Conservation (phyloP, 805 yeast species). For the Spathaspora girioi region DNA sequence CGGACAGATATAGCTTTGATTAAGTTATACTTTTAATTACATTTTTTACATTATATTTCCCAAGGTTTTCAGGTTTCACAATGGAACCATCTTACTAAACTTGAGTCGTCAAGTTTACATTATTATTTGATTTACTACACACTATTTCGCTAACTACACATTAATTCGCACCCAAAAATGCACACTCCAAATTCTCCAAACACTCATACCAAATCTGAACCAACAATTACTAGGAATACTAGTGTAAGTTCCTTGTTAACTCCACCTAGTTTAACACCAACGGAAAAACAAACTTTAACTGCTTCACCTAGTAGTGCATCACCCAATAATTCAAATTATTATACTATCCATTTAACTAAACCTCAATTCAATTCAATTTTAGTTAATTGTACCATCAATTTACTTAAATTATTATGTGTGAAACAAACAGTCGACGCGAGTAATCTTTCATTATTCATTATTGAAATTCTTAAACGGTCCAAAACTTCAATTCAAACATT, state of each 20-base stretch:
- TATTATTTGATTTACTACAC: background rate
- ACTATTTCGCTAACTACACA: background rate
- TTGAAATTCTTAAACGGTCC: constrained; percentile 30
- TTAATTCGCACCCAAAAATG: constrained; percentile 1
- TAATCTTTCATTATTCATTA: constrained; percentile 42
- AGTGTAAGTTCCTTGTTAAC: background rate
- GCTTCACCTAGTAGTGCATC: constrained; percentile 6
- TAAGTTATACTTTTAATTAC: background rate
- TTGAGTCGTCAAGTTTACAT: background rate
- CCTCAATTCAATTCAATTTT: constrained; percentile 37
- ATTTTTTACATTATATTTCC: background rate
- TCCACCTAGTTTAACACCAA: background rate
- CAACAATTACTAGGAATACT: background rate
- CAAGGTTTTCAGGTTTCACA: background rate
- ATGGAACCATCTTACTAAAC: background rate
- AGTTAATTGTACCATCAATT: constrained; percentile 32
- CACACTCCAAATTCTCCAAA: background rate
- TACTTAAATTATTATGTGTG: constrained; percentile 31
- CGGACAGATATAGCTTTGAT: background rate
- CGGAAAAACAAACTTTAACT: background rate
- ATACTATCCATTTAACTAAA: constrained; percentile 36
- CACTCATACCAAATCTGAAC: background rate
- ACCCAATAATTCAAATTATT: constrained; percentile 39
- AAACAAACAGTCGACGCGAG: constrained; percentile 10
- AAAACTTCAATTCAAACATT: constrained; percentile 55